Evolutionary conservation across 306 rosid species (phyloP), one percentile per base, ranked within the genome.

Genomic region (Ammopiptanthus mongolicus): DNA sequence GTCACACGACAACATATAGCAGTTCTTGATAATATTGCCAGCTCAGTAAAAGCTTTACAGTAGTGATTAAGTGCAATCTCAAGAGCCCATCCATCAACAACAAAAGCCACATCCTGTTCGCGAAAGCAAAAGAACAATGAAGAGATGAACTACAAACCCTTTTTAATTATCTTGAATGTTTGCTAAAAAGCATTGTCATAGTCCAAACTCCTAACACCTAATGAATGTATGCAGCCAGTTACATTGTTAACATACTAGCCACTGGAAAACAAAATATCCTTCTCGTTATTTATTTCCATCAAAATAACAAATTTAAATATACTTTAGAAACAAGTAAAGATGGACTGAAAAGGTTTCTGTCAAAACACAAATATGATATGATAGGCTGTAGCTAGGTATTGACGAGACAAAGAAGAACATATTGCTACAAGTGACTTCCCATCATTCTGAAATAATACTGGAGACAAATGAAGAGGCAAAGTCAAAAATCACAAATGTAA

Each of bases 1-100:
- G 99, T 95, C 75, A 92, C 97, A 6, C 99, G 99, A 73, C 99
- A 95, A 77, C 99, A 95, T 72, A 92, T 95, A 63, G 99, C 99
- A 67, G 99, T 95, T 83, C 97, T 92, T 51, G 99, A 92, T 85
- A 95, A 83, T 78, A 92, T 86, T 80, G 99, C 99, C 63, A 95
- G 86, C 78, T 95, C 99, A 11, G 97, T 95, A 81, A 95, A 95
- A 74, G 97, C 87, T 80, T 86, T 92, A 62, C 92, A 83, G 83
- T 90, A 86, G 83, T 90, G 92, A 56, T 47, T 95, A 65, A 95
- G 97, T 19, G 95, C 96, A 39, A 95, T 90, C 89, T 95, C 99
- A 65, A 95, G 97, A 73, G 99, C 97, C 99, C 97, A 95, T 51
- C 99, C 99, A 87, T 95, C 99, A 78, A 95, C 72, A 53, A 91